phyloP scores from a whole-genome alignment of 2,329 filamentous ascomycete genomes.

The Alternaria conjuncta region DNA sequence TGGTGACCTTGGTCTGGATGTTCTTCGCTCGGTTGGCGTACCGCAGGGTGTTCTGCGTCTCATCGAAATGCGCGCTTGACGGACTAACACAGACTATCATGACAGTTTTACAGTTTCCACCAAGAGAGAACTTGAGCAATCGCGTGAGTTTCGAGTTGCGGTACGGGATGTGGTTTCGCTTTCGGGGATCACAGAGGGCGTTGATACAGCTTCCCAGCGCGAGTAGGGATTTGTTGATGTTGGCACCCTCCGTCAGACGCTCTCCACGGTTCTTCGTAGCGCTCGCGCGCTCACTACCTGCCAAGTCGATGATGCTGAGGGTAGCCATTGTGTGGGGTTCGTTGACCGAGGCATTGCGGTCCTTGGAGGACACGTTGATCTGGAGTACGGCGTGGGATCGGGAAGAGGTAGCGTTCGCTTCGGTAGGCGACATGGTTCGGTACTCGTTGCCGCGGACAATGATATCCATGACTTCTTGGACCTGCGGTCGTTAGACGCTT shows the following conservation, averaged over 20 bases:
- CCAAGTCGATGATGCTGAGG: slow-evolving; percentile 95
- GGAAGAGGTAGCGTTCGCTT: slow-evolving; percentile 96
- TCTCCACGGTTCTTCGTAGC: slow-evolving; percentile 97
- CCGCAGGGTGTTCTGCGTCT: slow-evolving; percentile 95
- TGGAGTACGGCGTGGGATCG: slow-evolving; percentile 96
- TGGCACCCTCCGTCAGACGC: slow-evolving; percentile 88
- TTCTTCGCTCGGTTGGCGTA: slow-evolving; percentile 99
- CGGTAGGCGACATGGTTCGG: slow-evolving; percentile 94
- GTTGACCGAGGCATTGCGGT: slow-evolving; percentile 88
- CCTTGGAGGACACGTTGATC: slow-evolving; percentile 94
- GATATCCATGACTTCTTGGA: slow-evolving; percentile 97
- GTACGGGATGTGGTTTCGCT: slow-evolving; percentile 94
- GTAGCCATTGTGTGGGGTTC: slow-evolving; percentile 99
- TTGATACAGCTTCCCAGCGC: slow-evolving; percentile 98
- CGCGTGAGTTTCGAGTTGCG: slow-evolving; percentile 97
- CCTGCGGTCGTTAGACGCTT: slow-evolving; percentile 42
- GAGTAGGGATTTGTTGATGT: slow-evolving; percentile 98
- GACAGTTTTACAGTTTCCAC: slow-evolving; percentile 97
- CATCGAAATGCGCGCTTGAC: slow-evolving; percentile 95
- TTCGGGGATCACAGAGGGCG: slow-evolving; percentile 89
- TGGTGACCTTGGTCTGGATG: slow-evolving; percentile 99
- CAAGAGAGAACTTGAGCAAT: slow-evolving; percentile 93
- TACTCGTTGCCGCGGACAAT: slow-evolving; percentile 94
- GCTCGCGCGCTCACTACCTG: slow-evolving; percentile 92
- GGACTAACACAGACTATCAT: slow-evolving; percentile 99